Evolutionary conservation across 768 basidiomycete species (phyloP).

Genomic region (Jaapia argillacea): DNA sequence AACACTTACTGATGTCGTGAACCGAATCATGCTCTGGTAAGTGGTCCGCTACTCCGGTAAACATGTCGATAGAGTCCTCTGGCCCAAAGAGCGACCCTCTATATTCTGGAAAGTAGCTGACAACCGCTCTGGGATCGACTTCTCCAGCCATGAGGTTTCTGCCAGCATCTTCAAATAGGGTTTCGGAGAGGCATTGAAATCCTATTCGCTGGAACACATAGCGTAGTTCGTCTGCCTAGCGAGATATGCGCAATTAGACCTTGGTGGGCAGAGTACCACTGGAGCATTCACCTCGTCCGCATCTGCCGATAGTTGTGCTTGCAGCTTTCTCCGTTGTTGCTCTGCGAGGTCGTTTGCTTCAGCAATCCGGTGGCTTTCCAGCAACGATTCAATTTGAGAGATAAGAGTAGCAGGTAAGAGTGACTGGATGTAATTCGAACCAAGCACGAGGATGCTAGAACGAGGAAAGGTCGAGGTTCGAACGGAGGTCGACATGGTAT

Average conservation of each 20-base stretch:
- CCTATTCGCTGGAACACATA: slow-evolving; percentile 80
- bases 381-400: slow-evolving; percentile 60
- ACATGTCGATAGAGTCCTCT: slow-evolving; percentile 56
- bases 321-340: slow-evolving; percentile 46
- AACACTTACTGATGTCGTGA: slow-evolving; percentile 78
- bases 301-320: slow-evolving; percentile 39
- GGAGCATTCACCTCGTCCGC: slow-evolving; percentile 38
- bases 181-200: slow-evolving; percentile 68
- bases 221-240: slow-evolving; percentile 55
- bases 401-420: slow-evolving; percentile 64
- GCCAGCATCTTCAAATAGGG: slow-evolving; percentile 77
- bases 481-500: slow-evolving; percentile 7
- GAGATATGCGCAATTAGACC: background rate
- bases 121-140: slow-evolving; percentile 73
- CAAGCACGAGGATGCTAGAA: slow-evolving; percentile 59
- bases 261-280: slow-evolving; percentile 1
- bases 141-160: slow-evolving; percentile 69
- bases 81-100: slow-evolving; percentile 49
- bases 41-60: slow-evolving; percentile 62
- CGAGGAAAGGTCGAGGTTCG: slow-evolving; percentile 53
- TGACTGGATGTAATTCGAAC: slow-evolving; percentile 47
- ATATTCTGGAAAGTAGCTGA: slow-evolving; percentile 75
- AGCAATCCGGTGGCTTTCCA: slow-evolving; percentile 52
- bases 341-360: slow-evolving; percentile 58
- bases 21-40: slow-evolving; percentile 62